Evolutionary conservation across 2,329 filamentous ascomycete species (phyloP).

Genomic region (Aspergillus transmontanensis): DNA sequence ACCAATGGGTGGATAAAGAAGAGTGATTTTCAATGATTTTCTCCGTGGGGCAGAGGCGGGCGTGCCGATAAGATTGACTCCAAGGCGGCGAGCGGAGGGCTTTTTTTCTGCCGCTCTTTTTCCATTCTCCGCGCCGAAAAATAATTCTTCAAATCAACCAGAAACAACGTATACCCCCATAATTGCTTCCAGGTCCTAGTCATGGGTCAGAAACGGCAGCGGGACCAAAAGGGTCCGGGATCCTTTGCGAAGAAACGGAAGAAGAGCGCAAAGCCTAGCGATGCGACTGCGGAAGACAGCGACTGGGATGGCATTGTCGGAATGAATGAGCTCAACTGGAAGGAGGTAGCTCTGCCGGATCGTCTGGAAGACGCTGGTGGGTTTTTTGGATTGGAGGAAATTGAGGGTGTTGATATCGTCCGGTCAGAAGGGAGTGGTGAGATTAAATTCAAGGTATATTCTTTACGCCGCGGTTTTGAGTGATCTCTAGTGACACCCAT

Average conservation of each 20-base stretch:
- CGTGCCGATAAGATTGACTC: slow-evolving; percentile 39
- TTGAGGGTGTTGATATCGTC: slow-evolving; percentile 87
- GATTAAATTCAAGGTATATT: slow-evolving; percentile 45
- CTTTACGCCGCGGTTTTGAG: background rate
- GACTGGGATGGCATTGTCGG: slow-evolving; percentile 33
- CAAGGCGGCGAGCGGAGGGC: slow-evolving; percentile 21
- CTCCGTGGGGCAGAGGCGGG: slow-evolving; percentile 28
- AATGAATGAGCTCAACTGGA: slow-evolving; percentile 62
- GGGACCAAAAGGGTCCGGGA: slow-evolving; percentile 32
- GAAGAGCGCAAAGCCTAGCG: slow-evolving; percentile 25
- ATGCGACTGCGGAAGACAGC: slow-evolving; percentile 20
- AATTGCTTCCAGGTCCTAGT: background rate
- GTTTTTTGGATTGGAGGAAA: slow-evolving; percentile 88
- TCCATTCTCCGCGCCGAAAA: slow-evolving; percentile 20
- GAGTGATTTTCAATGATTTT: slow-evolving; percentile 15
- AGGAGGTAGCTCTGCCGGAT: slow-evolving; percentile 68
- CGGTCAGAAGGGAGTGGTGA: slow-evolving; percentile 59
- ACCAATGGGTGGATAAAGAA: slow-evolving; percentile 6
- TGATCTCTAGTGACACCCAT: slow-evolving; percentile 10
- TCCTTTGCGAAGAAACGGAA: slow-evolving; percentile 40
- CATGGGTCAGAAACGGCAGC: slow-evolving; percentile 42
- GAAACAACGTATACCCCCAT: too few species aligned
- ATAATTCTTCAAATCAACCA: slow-evolving; percentile 13
- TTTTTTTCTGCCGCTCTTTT: slow-evolving; percentile 42
- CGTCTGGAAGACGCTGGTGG: slow-evolving; percentile 87